These are phyloP conservation scores for Sphagnum magellanicum DNA, from an alignment of 228 moss, liverwort and hornwort species.

Conservation along the genomic window DNA sequence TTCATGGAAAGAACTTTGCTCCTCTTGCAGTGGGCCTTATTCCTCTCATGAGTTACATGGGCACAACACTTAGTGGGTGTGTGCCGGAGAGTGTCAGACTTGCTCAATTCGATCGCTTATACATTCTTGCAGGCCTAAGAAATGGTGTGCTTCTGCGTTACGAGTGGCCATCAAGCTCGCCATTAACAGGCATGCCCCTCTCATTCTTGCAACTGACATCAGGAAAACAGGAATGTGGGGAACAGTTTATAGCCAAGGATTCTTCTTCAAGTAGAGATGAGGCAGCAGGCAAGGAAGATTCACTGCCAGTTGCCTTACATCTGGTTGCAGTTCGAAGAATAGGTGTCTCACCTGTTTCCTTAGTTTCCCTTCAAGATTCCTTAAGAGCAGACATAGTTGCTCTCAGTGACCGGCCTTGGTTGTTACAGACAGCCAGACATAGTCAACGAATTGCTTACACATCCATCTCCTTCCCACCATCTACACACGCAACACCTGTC, in stretches of 20 bases:
- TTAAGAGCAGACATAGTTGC: slow-evolving; percentile 76
- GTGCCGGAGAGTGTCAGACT: slow-evolving; percentile 93
- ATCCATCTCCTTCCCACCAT: slow-evolving; percentile 87
- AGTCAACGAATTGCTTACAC: slow-evolving; percentile 90
- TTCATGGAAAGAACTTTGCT: slow-evolving; percentile 62
- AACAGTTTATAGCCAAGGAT: slow-evolving; percentile 9
- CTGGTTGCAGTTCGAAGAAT: slow-evolving; percentile 89
- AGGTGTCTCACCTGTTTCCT: slow-evolving; percentile 87
- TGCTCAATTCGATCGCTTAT: slow-evolving; percentile 86
- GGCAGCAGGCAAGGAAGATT: slow-evolving; percentile 14
- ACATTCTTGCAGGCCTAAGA: slow-evolving; percentile 83
- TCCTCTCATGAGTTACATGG: slow-evolving; percentile 71
- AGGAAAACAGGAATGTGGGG: background rate
- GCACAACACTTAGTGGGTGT: slow-evolving; percentile 76
- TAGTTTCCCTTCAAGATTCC: slow-evolving; percentile 75
- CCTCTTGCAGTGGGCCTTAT: slow-evolving; percentile 81
- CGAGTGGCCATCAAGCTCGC: slow-evolving; percentile 74
- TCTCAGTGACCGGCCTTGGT: slow-evolving; percentile 95
- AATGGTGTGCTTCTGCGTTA: slow-evolving; percentile 94
- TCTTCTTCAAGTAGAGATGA: slow-evolving; percentile 12
- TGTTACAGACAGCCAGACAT: slow-evolving; percentile 93
- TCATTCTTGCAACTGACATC: background rate
- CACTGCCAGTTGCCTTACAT: slow-evolving; percentile 50
- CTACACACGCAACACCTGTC: slow-evolving; percentile 90
- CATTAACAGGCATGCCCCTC: background rate